Base-by-base conservation (phyloP, 2,329 filamentous ascomycete genomes). In the Neofusicoccum laricinum region DNA sequence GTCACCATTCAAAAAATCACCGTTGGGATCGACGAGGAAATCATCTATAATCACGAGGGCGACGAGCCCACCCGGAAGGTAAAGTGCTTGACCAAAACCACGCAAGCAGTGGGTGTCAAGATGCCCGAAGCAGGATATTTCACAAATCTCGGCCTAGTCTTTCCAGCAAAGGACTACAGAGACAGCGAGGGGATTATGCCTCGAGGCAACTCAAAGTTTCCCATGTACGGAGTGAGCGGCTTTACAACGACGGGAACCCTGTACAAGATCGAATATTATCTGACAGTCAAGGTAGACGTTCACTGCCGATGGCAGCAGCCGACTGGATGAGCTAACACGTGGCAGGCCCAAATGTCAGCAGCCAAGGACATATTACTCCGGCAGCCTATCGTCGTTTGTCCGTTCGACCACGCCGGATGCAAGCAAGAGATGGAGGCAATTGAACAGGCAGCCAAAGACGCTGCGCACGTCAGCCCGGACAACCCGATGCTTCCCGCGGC, bases 341-440 rank as follows among this genome's bases (percentile, higher is more conserved):
- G 36, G 8, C 70, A 98, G 94, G 94, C 93, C 43, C 90, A 93
- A 78, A 84, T 98, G 77, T 92, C 90, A 61, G 90, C 90, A 50
- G 92, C 93, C 25, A 88, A 90, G 77, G 94, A 99, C 75, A 96
- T 99, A 63, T 84, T 88, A 34, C 84, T 98, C 48, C 88, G 94
- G 61, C 92, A 98, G 77, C 93, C 92, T 4, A 97, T 99, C 65
- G 92, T 98, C 38, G 95, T 98, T 59, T 98, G 94, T 72, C 94
- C 95, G 0, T 87, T 97, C 67, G 95, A 99, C 73, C 92, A 97
- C 73, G 92, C 96, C 69, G 91, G 90, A 15, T 99, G 95, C 80
- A 97, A 96, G 77, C 93, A 97, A 75, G 95, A 98, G 79, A 97
- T 99, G 92, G 93, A 97, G 71, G 93, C 93, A 41, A 98, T 99